Base-by-base conservation (phyloP, 108 stramenopile genomes). In the Conticribra weissflogii region DNA sequence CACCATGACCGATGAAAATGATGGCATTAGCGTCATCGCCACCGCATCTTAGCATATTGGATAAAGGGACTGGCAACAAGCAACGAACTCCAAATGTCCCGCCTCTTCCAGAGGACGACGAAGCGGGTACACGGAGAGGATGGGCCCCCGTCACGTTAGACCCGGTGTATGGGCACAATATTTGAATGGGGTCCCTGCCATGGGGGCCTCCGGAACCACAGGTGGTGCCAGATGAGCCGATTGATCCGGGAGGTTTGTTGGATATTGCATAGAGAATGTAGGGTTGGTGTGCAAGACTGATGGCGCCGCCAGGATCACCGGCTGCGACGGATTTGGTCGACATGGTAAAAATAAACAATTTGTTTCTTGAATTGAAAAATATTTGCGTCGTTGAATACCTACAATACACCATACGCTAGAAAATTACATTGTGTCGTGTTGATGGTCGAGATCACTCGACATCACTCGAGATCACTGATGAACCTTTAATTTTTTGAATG, bases 161-260 rank as follows among this genome's bases (percentile, higher is more conserved):
- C 14, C 77, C 77, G 50, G 68, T 78, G 77, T 65, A 71, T 19
- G 77, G 77, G 54, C 77, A 77, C 4, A 78, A 14, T 8, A 65
- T 33, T 71, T 71, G 77, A 21, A 80, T 63, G 52, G 79, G 68
- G 34, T 74, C 66, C 21, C 72, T 50, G 30, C 66, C 65, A 54
- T 47, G 63, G n/a, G 63, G 41, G 7, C 64, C 33, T 24, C 55
- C 52, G 33, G 34, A 41, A 30, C 50, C 49, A 2, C 34, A 31
- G 46, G 59, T 54, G 33, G 54, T 33, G 52, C 54, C 50, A 34
- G 2, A 3, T 14, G 25, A 3, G n/a, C 33, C 3, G 9, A 41
- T 2, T 0, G 66, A 54, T 54, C 55, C 68, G 31, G 69, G 64
- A n/a, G 75, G 67, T 1, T 58, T 56, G 59, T 56, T 55, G 31